Conservation (phyloP, 2,329 filamentous ascomycete species). For the Monosporascus sp. region DNA sequence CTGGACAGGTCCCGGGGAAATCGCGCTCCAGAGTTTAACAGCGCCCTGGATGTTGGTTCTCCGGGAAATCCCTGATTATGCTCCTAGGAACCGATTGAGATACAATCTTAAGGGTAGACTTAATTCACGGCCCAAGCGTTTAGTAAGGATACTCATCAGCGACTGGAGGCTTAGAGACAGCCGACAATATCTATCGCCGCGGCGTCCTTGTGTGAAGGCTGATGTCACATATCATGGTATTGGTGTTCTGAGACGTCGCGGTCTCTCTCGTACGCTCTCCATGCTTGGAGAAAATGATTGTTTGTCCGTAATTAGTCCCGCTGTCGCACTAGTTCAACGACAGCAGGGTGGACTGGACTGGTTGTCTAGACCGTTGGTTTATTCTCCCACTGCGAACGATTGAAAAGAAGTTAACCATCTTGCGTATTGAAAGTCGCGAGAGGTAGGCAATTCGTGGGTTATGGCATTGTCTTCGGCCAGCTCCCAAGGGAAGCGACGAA, state of each 20-base stretch:
- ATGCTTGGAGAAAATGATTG: slow-evolving; percentile 27
- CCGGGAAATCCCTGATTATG: slow-evolving; percentile 16
- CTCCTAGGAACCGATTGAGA: too few relatives aligned
- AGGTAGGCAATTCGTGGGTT: slow-evolving; percentile 59
- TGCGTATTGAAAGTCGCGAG: slow-evolving; percentile 51
- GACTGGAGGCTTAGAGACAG: too few relatives aligned
- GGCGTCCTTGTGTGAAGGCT: too few relatives aligned
- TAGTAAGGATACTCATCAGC: neutral
- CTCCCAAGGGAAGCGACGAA: neutral
- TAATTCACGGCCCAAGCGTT: neutral
- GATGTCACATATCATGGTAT: too few relatives aligned
- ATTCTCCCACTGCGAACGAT: slow-evolving; percentile 57
- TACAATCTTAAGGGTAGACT: neutral
- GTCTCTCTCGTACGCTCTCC: too few relatives aligned
- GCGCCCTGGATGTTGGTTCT: slow-evolving; percentile 34
- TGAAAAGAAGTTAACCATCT: slow-evolving; percentile 52
- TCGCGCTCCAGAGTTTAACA: slow-evolving; percentile 53
- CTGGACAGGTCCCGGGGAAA: slow-evolving; percentile 29
- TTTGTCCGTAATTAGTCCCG: slow-evolving; percentile 60
- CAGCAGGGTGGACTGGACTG: slow-evolving; percentile 62
- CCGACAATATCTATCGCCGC: too few relatives aligned
- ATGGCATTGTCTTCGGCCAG: slow-evolving; percentile 1
- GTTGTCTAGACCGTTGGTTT: slow-evolving; percentile 61
- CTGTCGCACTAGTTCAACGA: slow-evolving; percentile 50
- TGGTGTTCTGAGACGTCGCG: too few relatives aligned